Base-by-base conservation (phyloP, 139 green algal species). In the Axilococcus clingmanii region DNA sequence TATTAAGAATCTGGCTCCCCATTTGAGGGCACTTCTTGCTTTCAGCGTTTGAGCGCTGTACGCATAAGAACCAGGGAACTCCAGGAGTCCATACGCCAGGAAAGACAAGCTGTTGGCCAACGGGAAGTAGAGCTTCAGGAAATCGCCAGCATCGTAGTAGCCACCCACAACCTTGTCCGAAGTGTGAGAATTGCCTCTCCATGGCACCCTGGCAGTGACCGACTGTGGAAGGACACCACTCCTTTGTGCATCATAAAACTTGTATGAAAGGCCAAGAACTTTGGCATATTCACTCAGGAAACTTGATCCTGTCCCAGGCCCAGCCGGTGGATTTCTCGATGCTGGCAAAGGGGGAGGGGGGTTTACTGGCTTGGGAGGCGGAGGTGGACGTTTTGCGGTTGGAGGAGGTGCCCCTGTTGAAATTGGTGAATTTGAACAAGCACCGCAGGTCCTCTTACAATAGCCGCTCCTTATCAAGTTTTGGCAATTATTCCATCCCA, bases 121-220 rank as follows among this genome's bases (percentile, higher is more conserved):
- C 4, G 76, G 74, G 14, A 85, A 64, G 37, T 61, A 61, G 19
- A 78, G 77, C 57, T 83, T 84, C 38, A 85, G 37, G n/a, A 64
- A 57, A 38, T 84, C 76, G 3, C 59, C 59, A 25, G 59, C 49
- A 36, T 50, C 45, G 11, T 34, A 42, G 57, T 66, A 84, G 25
- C 75, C 75, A 2, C 75, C 75, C 0, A 37, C 31, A n/a, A 80
- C 49, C 4, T 54, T 37, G 2, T 19, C 30, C 20, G 69, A 48
- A 2, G n/a, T 12, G 24, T 68, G 53, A 6, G 48, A 40, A 42
- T 27, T 36, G 7, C 49, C 52, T 22, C 75, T 52, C 64, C 66
- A 83, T 0, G 52, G 16, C 15, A 84, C 57, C 7, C 71, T 49
- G 55, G 75, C 66, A 20, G 22, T 48, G 20, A 23, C 4, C n/a